A percentile compares a stretch with the other conserved stretches of the same genome.
These are phyloP conservation scores for Misopates orontium DNA, from an alignment of 257 asterid genomes.

Conservation along the genomic window DNA sequence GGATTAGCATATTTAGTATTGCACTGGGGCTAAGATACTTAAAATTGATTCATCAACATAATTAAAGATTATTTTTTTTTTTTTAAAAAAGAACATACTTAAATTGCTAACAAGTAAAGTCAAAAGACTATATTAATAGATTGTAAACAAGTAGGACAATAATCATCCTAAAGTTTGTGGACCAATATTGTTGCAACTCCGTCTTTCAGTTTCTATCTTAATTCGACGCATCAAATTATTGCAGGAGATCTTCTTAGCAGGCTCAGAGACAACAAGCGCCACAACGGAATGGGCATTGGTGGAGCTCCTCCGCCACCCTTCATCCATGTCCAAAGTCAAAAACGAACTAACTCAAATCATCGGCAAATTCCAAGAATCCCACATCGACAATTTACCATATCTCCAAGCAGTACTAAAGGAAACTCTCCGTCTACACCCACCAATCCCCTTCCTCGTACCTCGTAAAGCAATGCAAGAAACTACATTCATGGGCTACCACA, in stretches of 20 bases:
- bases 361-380: conserved; percentile 43
- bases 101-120: no score
- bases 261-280: conserved; percentile 69
- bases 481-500: conserved; percentile 46
- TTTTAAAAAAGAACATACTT: no score
- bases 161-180: no score
- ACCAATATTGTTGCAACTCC: no score
- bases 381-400: conserved; percentile 44
- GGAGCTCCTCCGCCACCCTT: conserved; percentile 64
- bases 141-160: no score
- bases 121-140: no score
- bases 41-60: no score
- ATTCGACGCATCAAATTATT: background rate
- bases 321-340: conserved; percentile 38
- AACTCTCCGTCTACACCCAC: conserved; percentile 54
- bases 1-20: no score
- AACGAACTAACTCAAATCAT: conserved; percentile 41
- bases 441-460: conserved; percentile 55
- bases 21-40: no score
- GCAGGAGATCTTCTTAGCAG: conserved; percentile 72
- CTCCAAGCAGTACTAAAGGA: conserved; percentile 61
- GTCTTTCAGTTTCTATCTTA: no score
- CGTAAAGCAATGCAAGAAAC: conserved; percentile 46
- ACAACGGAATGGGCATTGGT: conserved; percentile 62
- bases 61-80: no score